Conservation (phyloP, 129 eudicot species). For the Lactuca sativa region DNA sequence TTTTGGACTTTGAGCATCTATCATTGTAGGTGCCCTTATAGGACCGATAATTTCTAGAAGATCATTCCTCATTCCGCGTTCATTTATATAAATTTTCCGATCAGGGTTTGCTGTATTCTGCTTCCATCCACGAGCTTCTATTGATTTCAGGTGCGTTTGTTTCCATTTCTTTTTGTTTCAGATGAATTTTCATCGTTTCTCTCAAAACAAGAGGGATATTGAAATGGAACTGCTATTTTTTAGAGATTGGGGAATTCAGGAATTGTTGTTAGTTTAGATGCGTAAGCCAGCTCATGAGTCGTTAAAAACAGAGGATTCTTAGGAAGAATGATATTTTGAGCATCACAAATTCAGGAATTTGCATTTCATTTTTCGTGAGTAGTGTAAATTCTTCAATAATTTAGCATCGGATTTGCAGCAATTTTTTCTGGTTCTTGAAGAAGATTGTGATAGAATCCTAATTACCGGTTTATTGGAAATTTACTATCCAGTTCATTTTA, state of each 20-base stretch:
- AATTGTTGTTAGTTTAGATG: neutral
- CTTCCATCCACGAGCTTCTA: neutral
- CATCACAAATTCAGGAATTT: neutral
- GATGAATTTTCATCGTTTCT: neutral
- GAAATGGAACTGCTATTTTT: constrained; percentile 10
- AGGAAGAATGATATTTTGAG: neutral
- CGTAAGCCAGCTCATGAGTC: neutral
- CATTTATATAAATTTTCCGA: constrained; percentile 10
- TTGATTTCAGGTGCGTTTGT: constrained; percentile 17
- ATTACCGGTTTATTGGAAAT: too few relatives aligned
- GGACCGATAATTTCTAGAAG: constrained; percentile 4
- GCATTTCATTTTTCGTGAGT: neutral
- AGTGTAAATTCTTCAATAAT: neutral
- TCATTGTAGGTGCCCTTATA: too few relatives aligned
- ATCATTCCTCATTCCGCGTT: constrained; percentile 3
- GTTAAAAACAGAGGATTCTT: constrained; percentile 9
- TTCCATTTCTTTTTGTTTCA: neutral
- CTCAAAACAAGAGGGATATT: neutral
- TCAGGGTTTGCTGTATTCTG: constrained; percentile 13
- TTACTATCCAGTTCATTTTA: too few relatives aligned
- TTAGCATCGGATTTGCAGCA: neutral
- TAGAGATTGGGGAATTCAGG: neutral
- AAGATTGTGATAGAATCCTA: neutral
- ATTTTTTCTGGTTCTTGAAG: neutral
- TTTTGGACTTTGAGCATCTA: constrained; percentile 1